Evolutionary conservation across 805 yeast species (phyloP).

Genomic region (Blastobotrys mokoenaii): DNA sequence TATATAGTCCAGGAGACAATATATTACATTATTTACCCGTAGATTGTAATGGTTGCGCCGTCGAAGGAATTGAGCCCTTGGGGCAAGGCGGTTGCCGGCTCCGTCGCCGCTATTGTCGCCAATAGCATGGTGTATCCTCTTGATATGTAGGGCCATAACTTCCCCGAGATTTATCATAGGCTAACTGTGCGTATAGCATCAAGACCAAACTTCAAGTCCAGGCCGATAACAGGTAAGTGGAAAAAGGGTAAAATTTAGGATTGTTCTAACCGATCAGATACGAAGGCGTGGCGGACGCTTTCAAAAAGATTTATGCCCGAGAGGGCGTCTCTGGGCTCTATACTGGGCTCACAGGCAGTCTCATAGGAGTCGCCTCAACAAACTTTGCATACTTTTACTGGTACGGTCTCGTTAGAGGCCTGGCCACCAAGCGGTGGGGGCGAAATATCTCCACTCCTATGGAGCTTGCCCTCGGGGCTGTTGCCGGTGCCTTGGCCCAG

Average conservation of each 20-base stretch:
- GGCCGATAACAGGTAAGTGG: conserved; percentile 18
- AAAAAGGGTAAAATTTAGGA: conserved; percentile 7
- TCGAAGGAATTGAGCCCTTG: conserved; percentile 40
- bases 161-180: too few relatives aligned
- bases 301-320: conserved; percentile 43
- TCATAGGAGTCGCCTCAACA: conserved; percentile 66
- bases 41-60: conserved; percentile 5
- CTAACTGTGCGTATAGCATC: too few relatives aligned
- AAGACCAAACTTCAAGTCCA: conserved; percentile 75
- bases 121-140: conserved; percentile 73
- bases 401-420: conserved; percentile 59
- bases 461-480: conserved; percentile 66
- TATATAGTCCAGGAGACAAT: too few relatives aligned
- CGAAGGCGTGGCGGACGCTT: conserved; percentile 53
- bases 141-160: conserved; percentile 49
- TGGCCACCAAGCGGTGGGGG: conserved; percentile 11
- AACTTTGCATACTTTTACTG: conserved; percentile 81
- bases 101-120: conserved; percentile 73
- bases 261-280: conserved; percentile 29
- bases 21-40: too few relatives aligned
- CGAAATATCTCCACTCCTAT: conserved; percentile 42
- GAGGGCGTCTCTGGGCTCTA: conserved; percentile 65
- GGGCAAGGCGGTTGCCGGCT: conserved; percentile 76
- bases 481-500: conserved; percentile 78
- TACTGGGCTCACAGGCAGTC: conserved; percentile 59